A percentile compares a stretch with the other conserved stretches of the same genome.
Conservation (phyloP, 805 yeast species). For the Metschnikowia gruessii region DNA sequence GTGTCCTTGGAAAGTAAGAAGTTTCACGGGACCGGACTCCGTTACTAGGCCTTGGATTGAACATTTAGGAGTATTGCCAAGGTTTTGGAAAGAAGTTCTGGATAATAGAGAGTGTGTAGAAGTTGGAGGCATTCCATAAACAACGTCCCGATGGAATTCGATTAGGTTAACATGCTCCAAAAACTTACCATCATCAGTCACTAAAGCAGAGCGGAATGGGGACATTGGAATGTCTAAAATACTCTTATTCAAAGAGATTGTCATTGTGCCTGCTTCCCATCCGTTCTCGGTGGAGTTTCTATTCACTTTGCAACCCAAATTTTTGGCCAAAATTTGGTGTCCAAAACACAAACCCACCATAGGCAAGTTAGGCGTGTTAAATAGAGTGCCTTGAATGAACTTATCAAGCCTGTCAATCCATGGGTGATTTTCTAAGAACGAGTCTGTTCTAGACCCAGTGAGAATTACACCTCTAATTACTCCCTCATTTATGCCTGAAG, state of each 20-base stretch:
- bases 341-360: slow-evolving; percentile 81
- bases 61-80: slow-evolving; percentile 58
- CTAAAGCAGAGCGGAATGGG: slow-evolving; percentile 29
- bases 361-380: slow-evolving; percentile 35
- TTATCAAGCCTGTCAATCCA: slow-evolving; percentile 44
- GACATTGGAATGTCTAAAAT: slow-evolving; percentile 26
- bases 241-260: slow-evolving; percentile 46
- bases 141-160: slow-evolving; percentile 41
- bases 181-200: slow-evolving; percentile 51
- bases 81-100: slow-evolving; percentile 29
- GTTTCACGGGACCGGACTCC: slow-evolving; percentile 39
- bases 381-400: slow-evolving; percentile 27
- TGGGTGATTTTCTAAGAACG: slow-evolving; percentile 36
- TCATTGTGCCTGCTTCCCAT: slow-evolving; percentile 68
- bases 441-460: slow-evolving; percentile 52
- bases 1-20: slow-evolving; percentile 83
- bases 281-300: slow-evolving; percentile 51
- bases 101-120: slow-evolving; percentile 17
- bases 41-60: slow-evolving; percentile 62
- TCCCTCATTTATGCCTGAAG: slow-evolving; percentile 25
- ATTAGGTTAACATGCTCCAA: slow-evolving; percentile 41
- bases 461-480: slow-evolving; percentile 42
- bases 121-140: slow-evolving; percentile 38
- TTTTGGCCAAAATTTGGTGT: slow-evolving; percentile 72
- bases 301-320: slow-evolving; percentile 58